Evolutionary conservation across 345 rosid species (phyloP), one percentile per base, ranked within the genome.

Genomic region (Bruguiera gymnorhiza): DNA sequence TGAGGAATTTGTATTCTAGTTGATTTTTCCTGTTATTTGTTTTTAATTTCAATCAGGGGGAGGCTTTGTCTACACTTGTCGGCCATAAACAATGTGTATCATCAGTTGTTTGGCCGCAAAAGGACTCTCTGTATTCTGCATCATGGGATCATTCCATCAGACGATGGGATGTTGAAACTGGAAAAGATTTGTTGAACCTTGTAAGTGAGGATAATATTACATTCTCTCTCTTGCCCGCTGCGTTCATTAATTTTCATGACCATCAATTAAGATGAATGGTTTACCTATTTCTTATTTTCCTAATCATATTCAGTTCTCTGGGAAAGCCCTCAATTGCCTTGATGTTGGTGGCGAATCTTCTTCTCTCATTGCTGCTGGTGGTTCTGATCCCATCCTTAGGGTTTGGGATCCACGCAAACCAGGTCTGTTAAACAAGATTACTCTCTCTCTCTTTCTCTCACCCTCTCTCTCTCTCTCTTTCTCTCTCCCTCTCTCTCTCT

Each of bases 331-430:
- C 53, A 89, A 87, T 73, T 83, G 94, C 65, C 70, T 92, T 60
- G 91, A 90, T 83, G 79, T 92, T 68, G 98, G 98, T 48, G 98
- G 99, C 76, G 99, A 92, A 85, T 89, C 93, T 66, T 86, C 89
- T 56, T 86, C 97, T 60, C 94, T 96, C 34, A 79, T 96, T 65
- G 96, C 99, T 73, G 98, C 84, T 34, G 96, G 91, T 43, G 95
- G 90, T 66, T 96, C 98, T 74, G 98, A 92, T 61, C 91, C 97
- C 32, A 70, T 88, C 75, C 91, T 96, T 67, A 86, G 99, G 79
- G 81, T 96, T 74, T 96, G 98, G 97, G 99, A 96, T 83, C 96
- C 97, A 68, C 91, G 99, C 60, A 92, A 90, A 81, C 98, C 98
- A 82, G 99, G 98, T 96, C 13, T 46, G 72, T 73, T 50, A 53